A percentile compares a stretch with the other conserved stretches of the same genome.
These are phyloP conservation scores for Arabidopsis thaliana DNA, from an alignment of 345 rosid genomes.

Conservation along the genomic window TAIR10.1 NC_003071.7:469501-470000, in stretches of 20 bases:
- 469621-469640: conserved; percentile 24
- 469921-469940: conserved; percentile 67
- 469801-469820: conserved; percentile 82
- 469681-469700: conserved; percentile 73
- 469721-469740: conserved; percentile 72
- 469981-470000: conserved; percentile 45
- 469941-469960: conserved; percentile 62
- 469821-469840: conserved; percentile 47
- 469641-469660: conserved; percentile 50
- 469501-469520: conserved; percentile 16
- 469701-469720: conserved; percentile 67
- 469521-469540: neutral
- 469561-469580: conserved; percentile 78
- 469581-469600: conserved; percentile 68
- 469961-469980: conserved; percentile 71
- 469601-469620: conserved; percentile 72
- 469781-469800: conserved; percentile 86
- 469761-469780: conserved; percentile 77
- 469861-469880: conserved; percentile 75
- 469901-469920: conserved; percentile 71
- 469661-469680: conserved; percentile 69
- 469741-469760: conserved; percentile 76
- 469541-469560: conserved; percentile 55
- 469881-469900: conserved; percentile 74
- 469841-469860: conserved; percentile 62